Base-by-base conservation (phyloP, 2,329 filamentous ascomycete genomes). In the Fusarium subglutinans region DNA sequence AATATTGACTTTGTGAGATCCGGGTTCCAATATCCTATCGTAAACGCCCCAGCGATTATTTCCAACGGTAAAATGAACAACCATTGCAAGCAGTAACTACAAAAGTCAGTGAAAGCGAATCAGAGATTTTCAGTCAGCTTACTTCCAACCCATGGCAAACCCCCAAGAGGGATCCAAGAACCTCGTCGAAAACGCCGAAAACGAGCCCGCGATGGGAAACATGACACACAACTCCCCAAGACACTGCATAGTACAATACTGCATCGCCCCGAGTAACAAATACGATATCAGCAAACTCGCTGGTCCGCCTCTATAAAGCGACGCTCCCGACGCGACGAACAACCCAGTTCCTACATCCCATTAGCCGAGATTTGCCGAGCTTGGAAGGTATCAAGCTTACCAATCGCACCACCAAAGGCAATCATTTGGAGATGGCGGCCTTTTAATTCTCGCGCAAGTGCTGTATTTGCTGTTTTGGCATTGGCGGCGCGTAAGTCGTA, bases 131-230 rank as follows among this genome's bases (percentile, higher is more conserved):
- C 22, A 17, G 28, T 28, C 10, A 3, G 87, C 90, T 82, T 82
- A 93, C 88, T 97, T 97, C 94, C 94, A 97, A 14, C 94, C 95
- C 94, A 98, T 97, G 33, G 94, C 94, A 79, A 97, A 97, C 0
- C 95, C 95, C 94, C 94, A 98, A 1, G 95, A 95, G 0, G 95
- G 96, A 80, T 98, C 95, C 18, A 98, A 82, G 78, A 98, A 98
- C 18, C 96, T 90, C 17, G 94, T 98, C n/a, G 95, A 97, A 83
- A 95, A 98, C 10, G 94, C 92, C 1, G 94, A 94, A 81, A 98
- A 98, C 5, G 95, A 97, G 56, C 96, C 96, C 22, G 95, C 93
- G 26, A 98, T 93, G 3, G 96, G 96, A 77, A 96, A 98, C 14
- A 95, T 83, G 11, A 98, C 95, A 22, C 95, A 94, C 82, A 98